Evolutionary conservation across 108 stramenopile species (phyloP).

Genomic region (Bacterosira constricta): DNA sequence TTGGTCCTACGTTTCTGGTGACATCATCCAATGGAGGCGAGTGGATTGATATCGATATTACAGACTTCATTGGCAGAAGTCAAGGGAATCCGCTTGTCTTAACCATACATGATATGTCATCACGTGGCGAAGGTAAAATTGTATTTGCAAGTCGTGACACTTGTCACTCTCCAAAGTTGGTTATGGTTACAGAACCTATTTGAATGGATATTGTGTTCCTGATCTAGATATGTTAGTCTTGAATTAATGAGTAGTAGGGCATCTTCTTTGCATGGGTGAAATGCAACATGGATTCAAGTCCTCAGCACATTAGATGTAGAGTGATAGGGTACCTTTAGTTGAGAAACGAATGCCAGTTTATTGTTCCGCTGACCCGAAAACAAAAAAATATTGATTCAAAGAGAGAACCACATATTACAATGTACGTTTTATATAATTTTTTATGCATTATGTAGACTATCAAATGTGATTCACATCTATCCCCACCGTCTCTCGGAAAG

Average conservation of each 20-base stretch:
- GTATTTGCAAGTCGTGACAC: constrained; percentile 18
- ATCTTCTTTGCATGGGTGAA: not conserved
- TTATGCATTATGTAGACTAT: no score
- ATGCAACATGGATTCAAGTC: not conserved
- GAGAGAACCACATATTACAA: no score
- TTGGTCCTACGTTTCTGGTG: constrained; percentile 5
- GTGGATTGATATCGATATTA: constrained; percentile 18
- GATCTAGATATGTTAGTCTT: no score
- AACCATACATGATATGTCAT: not conserved
- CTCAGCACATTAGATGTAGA: not conserved
- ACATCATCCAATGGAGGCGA: constrained; percentile 1
- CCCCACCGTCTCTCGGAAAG: no score
- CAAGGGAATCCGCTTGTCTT: not conserved
- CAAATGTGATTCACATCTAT: no score
- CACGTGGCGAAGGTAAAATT: not conserved
- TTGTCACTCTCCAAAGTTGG: constrained; percentile 23
- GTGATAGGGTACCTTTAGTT: no score
- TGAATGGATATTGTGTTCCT: no score
- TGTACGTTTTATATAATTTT: no score
- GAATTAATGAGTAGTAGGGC: no score
- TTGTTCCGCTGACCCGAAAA: no score
- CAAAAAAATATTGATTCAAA: no score
- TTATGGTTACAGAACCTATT: not conserved
- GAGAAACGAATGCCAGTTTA: no score
- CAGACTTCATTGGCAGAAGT: not conserved